Base-by-base conservation (phyloP, 257 asterid genomes). In the Gentiana macrophylla region DNA sequence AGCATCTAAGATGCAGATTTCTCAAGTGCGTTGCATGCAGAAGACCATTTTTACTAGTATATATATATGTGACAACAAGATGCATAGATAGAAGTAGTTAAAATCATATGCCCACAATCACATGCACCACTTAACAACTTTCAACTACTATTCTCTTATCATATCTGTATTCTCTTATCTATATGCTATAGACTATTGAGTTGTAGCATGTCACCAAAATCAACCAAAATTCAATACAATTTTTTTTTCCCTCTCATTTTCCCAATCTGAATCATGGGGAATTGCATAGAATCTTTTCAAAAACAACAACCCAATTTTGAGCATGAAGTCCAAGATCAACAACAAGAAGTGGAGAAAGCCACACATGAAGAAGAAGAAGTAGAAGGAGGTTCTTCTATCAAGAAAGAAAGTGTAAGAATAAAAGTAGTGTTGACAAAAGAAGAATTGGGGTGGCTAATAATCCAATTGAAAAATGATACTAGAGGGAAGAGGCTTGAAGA, bases 341-440 rank as follows among this genome's bases (percentile, higher is more conserved):
- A 65, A 35, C 44, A 55, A 15, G 49, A 65, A 7, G 1, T 37
- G 37, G 32, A 33, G 1, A 61, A 60, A 48, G 48, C 34, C 44
- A 62, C 48, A 53, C 24, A 48, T 32, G 48, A 24, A 41, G 64
- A 59, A 13, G 6, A 8, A 0, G 51, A 56, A 56, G 67, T 61
- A 57, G 48, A 45, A 4, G 24, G 24, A 15, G 24, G 24, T 15
- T 15, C 24, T 15, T 15, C 24, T 15, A 11, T 43, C 36, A 55
- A 33, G 12, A 36, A 48, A 49, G 66, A 52, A 57, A 43, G 32
- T 35, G 59, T 53, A 75, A 87, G 86, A 47, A 62, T 87, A 37
- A 87, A 84, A 79, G 59, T 87, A 1, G 76, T 87, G 24, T 44
- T 87, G 49, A 80, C 81, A 3, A 87, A 82, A 69, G 84, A 84